Conservation (phyloP, 257 asterid genomes). For the Solanum appendiculatum region DNA sequence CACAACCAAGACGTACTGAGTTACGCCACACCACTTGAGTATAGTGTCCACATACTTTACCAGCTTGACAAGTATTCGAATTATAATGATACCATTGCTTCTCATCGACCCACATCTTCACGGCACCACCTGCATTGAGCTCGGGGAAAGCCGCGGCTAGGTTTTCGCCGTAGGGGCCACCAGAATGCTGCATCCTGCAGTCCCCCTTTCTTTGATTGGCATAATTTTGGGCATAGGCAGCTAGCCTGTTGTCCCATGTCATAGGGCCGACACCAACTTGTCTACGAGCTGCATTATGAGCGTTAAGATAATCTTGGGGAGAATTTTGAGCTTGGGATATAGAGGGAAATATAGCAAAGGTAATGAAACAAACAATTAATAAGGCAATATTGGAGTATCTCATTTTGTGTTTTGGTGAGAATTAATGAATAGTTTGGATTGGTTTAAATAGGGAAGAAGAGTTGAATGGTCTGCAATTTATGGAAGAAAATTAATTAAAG, state of each 20-base stretch:
- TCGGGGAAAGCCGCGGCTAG: constrained; percentile 18
- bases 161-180: constrained; percentile 31
- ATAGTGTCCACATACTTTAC: constrained; percentile 8
- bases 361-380: no score
- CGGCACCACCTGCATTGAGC: constrained; percentile 18
- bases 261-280: constrained; percentile 25
- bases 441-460: no score
- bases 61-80: constrained; percentile 20
- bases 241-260: constrained; percentile 34
- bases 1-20: constrained; percentile 5
- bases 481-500: no score
- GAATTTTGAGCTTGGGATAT: constrained; percentile 20
- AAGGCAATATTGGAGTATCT: no score
- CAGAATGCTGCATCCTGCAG: constrained; percentile 33
- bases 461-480: no score
- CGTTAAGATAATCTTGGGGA: constrained; percentile 22
- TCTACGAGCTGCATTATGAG: constrained; percentile 36
- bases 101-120: constrained; percentile 27
- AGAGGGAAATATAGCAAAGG: background rate
- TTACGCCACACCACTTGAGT: constrained; percentile 12
- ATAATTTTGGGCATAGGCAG: constrained; percentile 29
- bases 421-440: no score
- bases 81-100: constrained; percentile 7
- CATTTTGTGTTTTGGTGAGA: no score
- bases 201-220: constrained; percentile 20